Conservation (phyloP, 2,329 filamentous ascomycete genomes). For the Curvularia sp. region DNA sequence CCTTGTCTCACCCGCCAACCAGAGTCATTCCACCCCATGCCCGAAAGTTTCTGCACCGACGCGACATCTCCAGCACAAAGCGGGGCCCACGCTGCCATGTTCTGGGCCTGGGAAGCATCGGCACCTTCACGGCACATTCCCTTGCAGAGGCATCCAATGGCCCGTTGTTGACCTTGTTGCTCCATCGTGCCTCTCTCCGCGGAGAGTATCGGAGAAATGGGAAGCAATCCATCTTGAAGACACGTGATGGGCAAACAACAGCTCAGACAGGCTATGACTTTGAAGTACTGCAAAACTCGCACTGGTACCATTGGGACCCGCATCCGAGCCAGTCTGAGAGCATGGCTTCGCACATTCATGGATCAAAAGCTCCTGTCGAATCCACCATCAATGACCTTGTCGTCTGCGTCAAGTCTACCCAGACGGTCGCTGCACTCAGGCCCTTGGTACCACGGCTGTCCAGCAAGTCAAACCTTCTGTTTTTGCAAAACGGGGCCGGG, state of each 20-base stretch:
- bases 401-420: not conserved
- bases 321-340: not conserved
- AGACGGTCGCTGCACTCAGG: not conserved
- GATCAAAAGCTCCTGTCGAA: not conserved
- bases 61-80: not conserved
- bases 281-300: constrained; percentile 5
- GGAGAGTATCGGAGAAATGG: constrained; percentile 5
- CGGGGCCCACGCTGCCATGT: not conserved
- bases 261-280: constrained; percentile 7
- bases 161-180: constrained; percentile 6
- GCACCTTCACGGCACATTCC: not conserved
- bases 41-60: not conserved
- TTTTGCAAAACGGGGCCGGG: constrained; percentile 11
- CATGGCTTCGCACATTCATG: not conserved
- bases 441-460: constrained; percentile 10
- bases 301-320: constrained; percentile 7
- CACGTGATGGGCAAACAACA: constrained; percentile 6
- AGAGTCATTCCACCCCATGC: not conserved
- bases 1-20: not conserved
- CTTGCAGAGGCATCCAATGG: constrained; percentile 5
- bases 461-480: constrained; percentile 2
- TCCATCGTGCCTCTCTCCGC: constrained; percentile 11
- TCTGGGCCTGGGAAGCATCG: not conserved
- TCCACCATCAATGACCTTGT: not conserved
- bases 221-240: constrained; percentile 9